Evolutionary conservation across 768 basidiomycete genomes (phyloP), one percentile per base, ranked within the genome.

Genomic region (Fomitopsis pulvina): DNA sequence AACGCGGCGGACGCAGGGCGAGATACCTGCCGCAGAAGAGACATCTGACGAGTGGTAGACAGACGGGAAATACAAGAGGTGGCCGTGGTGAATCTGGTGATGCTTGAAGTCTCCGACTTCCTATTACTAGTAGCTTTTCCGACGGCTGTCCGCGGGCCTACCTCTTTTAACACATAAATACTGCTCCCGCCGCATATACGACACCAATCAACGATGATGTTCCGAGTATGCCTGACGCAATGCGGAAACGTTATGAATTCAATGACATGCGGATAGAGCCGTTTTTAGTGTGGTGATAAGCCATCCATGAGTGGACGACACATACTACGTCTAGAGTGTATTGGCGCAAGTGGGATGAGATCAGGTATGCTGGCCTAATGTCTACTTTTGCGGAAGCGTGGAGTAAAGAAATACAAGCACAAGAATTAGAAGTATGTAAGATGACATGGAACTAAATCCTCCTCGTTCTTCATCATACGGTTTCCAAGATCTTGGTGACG

Each of bases 401-500:
- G 54, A 52, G 41, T 38, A 27, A 20, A 50, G 45, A 45, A 27
- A 53, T 52, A 56, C 50, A 53, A 55, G 54, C 50, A 53, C 54
- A 43, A 22, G 41, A 50, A 59, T 54, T 56, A 59, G 42, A 21
- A 44, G 24, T 27, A 51, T 54, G 56, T 53, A 50, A 55, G 52
- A 32, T n/a, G 22, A 50, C 52, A 43, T 45, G 52, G 27, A 50
- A 44, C 34, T 48, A 46, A 47, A 42, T 34, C 47, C 50, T 48
- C 40, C 50, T 51, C 21, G 47, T 52, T 47, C 44, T 34, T 24
- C 6, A 20, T 18, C 43, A 67, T 28, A 64, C 70, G 52, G 63
- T 66, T 51, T 78, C 74, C 50, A 92, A 63, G 55, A 93, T 79
- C 70, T 92, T 90, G 55, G 90, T 92, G 54, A 96, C 83, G 59